Evolutionary conservation across 2,329 filamentous ascomycete species (phyloP).

Genomic region (Colletotrichum liaoningense): DNA sequence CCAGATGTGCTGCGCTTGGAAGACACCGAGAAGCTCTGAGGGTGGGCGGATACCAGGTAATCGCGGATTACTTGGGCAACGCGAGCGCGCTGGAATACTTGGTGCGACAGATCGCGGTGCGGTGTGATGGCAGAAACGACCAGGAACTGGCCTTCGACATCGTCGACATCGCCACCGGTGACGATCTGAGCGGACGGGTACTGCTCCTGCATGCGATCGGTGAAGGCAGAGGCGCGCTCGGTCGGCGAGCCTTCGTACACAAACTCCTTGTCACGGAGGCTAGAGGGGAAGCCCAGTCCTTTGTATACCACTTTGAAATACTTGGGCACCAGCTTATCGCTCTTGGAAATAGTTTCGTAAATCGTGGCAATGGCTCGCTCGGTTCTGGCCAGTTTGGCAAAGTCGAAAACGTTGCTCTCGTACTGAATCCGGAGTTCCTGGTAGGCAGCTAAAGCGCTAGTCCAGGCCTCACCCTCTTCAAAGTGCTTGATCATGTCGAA

Average conservation of each 20-base stretch:
- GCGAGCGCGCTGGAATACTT: constrained; percentile 88
- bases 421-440: constrained; percentile 93
- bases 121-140: constrained; percentile 84
- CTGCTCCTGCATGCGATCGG: constrained; percentile 91
- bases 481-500: constrained; percentile 96
- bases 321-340: constrained; percentile 80
- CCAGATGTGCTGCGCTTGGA: constrained; percentile 77
- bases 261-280: constrained; percentile 88
- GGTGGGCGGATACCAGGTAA: constrained; percentile 82
- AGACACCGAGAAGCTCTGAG: constrained; percentile 83
- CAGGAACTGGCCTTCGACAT: constrained; percentile 91
- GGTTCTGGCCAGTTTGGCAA: constrained; percentile 88
- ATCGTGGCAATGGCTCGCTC: constrained; percentile 93
- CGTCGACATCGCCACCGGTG: constrained; percentile 74
- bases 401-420: constrained; percentile 89
- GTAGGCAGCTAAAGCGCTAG: constrained; percentile 87
- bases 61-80: constrained; percentile 88
- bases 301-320: constrained; percentile 94
- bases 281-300: constrained; percentile 86
- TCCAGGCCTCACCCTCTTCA: constrained; percentile 95
- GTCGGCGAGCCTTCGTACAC: constrained; percentile 86
- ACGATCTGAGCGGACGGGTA: constrained; percentile 88
- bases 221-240: constrained; percentile 84
- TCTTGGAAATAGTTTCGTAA: constrained; percentile 88
- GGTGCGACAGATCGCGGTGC: constrained; percentile 84